These are phyloP conservation scores for Nymphaea colorata DNA, from an alignment of 164 flowering plant species.

Conservation along the genomic window DNA sequence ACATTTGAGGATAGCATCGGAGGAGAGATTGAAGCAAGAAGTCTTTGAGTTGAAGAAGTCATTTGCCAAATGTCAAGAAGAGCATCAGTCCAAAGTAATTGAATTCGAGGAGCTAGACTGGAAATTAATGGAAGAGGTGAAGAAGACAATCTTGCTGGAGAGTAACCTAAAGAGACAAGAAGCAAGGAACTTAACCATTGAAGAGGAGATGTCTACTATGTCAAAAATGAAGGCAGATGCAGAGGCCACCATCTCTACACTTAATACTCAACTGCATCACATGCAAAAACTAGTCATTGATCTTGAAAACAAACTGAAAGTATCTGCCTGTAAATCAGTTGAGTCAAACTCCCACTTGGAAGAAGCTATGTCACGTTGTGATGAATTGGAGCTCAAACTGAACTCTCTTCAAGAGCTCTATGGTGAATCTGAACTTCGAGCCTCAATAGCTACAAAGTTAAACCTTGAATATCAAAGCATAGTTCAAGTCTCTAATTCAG, in stretches of 20 bases:
- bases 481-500: slow-evolving; percentile 34
- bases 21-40: slow-evolving; percentile 43
- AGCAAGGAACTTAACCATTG: slow-evolving; percentile 16
- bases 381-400: slow-evolving; percentile 62
- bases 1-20: slow-evolving; percentile 42
- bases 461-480: slow-evolving; percentile 54
- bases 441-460: slow-evolving; percentile 34
- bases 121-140: slow-evolving; percentile 45
- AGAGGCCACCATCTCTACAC: slow-evolving; percentile 38
- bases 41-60: slow-evolving; percentile 27
- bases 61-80: slow-evolving; percentile 32
- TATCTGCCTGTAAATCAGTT: slow-evolving; percentile 45
- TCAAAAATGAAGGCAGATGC: slow-evolving; percentile 41
- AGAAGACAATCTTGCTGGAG: slow-evolving; percentile 30
- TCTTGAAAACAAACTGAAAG: slow-evolving; percentile 57
- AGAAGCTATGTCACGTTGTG: slow-evolving; percentile 46
- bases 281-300: slow-evolving; percentile 39
- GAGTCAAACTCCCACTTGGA: slow-evolving; percentile 52
- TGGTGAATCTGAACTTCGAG: slow-evolving; percentile 38
- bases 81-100: slow-evolving; percentile 36
- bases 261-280: slow-evolving; percentile 20
- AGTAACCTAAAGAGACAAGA: slow-evolving; percentile 25
- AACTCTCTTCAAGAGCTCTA: slow-evolving; percentile 51
- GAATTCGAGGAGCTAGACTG: slow-evolving; percentile 44
- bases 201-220: slow-evolving; percentile 36